Evolutionary conservation across 1,284 basidiomycete species (phyloP).

Genomic region (Cystobasidium sp.): DNA sequence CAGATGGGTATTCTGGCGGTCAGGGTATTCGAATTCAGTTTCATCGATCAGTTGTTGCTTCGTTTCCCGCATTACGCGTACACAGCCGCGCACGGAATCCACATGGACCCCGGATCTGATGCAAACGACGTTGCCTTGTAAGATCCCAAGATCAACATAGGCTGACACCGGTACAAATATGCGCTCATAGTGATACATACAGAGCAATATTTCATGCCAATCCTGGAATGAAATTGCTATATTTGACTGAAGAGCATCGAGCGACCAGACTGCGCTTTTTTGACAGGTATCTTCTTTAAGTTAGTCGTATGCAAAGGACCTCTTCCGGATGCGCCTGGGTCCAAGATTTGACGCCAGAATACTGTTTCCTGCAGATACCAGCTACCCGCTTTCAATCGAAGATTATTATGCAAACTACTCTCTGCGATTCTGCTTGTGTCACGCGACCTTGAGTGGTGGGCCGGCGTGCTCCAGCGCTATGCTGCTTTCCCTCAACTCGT

Average conservation of each 20-base stretch:
- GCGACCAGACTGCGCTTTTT: background rate
- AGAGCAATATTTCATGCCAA: background rate
- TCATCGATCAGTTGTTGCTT: no score
- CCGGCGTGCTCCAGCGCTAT: background rate
- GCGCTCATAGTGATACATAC: no score
- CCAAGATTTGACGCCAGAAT: background rate
- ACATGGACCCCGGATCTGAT: no score
- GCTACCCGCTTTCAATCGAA: background rate
- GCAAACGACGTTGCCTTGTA: background rate
- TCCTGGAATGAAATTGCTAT: background rate
- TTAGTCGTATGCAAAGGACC: no score
- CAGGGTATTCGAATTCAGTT: no score
- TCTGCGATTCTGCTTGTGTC: conserved; percentile 3
- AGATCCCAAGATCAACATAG: no score
- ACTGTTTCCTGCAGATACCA: background rate
- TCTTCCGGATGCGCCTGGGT: no score
- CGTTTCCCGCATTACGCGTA: no score
- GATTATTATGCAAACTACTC: background rate
- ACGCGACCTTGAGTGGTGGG: conserved; percentile 33
- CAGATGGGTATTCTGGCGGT: no score
- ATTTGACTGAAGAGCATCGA: background rate
- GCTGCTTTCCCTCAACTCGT: background rate
- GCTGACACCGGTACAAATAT: no score
- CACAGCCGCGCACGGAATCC: no score
- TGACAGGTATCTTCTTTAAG: background rate